These are phyloP conservation scores for Spirogloea muscicola DNA, from an alignment of 139 green algal genomes.

Conservation along the genomic window DNA sequence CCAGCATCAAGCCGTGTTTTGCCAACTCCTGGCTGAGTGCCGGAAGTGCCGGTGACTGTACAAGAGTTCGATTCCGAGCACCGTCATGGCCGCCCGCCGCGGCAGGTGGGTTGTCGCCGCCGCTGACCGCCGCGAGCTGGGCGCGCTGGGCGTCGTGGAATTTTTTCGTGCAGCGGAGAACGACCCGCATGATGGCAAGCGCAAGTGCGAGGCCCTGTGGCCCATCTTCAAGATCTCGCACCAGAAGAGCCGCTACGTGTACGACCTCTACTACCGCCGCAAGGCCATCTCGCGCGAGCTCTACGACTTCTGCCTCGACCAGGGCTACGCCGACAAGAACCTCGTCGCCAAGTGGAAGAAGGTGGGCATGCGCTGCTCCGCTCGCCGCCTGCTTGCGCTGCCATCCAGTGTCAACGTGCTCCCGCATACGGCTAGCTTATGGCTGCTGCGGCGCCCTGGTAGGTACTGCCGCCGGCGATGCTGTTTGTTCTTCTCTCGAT, in stretches of 20 bases:
- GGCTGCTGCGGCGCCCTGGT: neutral
- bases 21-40: too few relatives aligned
- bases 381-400: neutral
- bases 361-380: too few relatives aligned
- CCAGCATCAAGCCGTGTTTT: too few relatives aligned
- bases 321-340: conserved; percentile 28
- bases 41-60: too few relatives aligned
- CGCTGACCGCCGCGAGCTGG: too few relatives aligned
- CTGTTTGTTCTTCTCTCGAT: neutral
- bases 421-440: neutral
- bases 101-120: too few relatives aligned
- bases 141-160: too few relatives aligned
- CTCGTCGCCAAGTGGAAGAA: conserved; percentile 53
- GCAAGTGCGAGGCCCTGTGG: conserved; percentile 36
- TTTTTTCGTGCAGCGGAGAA: neutral
- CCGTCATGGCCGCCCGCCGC: too few relatives aligned
- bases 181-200: conserved; percentile 5
- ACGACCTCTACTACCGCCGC: conserved; percentile 45
- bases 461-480: neutral
- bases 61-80: too few relatives aligned
- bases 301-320: conserved; percentile 49
- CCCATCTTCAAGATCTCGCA: conserved; percentile 52
- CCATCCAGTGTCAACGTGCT: neutral
- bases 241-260: conserved; percentile 48
- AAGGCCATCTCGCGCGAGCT: conserved; percentile 48